Base-by-base conservation (phyloP, 306 rosid genomes). In the Biancaea sappan region DNA sequence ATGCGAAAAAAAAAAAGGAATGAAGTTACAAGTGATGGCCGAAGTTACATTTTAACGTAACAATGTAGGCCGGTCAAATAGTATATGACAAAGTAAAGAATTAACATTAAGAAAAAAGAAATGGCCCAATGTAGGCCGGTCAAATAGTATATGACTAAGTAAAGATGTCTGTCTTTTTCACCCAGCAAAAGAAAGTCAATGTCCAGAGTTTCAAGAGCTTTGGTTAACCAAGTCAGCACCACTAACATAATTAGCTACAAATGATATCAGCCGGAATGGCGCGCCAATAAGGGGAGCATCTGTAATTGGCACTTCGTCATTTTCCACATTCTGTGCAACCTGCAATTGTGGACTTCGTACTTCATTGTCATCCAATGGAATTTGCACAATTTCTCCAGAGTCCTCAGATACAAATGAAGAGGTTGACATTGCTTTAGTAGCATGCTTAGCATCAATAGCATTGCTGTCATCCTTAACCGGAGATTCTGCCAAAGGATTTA, bases 211-310 rank as follows among this genome's bases (percentile, higher is more conserved):
- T 60, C 28, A 51, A 60, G 86, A 73, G 62, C 47, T 75, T 83
- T 83, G 71, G 83, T 60, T 66, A 64, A 92, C 85, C 85, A 94
- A 80, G 84, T 94, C 99, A 54, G 95, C 93, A 28, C 99, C 96
- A 78, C 96, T 94, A 24, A 94, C 96, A 65, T 84, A 92, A 47
- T 88, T 90, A 12, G 99, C 94, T 75, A 94, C 86, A 77, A 88
- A 91, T 24, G 96, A 94, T 53, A 91, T 81, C 50, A 94, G 73
- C 54, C 97, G 94, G 76, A 88, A 90, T 38, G 98, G 98, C 66
- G 98, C 96, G 19, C 98, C 98, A 4, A 88, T 83, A 18, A 91
- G 79, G 72, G 98, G 98, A 72, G 98, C 89, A 83, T 90, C 98
- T n/a, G 81, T 72, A 58, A 94, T 50, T 18, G 91, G 79, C 79